A percentile compares a stretch with the other conserved stretches of the same genome.
Conservation (phyloP, 441 rosid genomes). For the Bruguiera hainesii region DNA sequence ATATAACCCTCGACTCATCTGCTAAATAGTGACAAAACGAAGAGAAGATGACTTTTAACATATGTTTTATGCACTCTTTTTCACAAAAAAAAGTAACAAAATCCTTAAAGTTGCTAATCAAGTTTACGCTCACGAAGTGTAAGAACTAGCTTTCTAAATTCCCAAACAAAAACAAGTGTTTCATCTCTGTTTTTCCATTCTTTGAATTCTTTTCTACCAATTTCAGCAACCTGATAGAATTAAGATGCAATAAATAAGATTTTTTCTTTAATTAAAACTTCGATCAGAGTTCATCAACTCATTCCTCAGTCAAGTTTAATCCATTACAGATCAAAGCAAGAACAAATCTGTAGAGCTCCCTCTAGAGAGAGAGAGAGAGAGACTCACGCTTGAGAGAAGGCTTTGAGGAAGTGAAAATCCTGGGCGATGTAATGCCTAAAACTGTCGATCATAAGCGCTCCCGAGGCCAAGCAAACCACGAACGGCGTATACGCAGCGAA, state of each 20-base stretch:
- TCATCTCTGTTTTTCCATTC: background rate
- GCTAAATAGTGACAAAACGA: slow-evolving; percentile 22
- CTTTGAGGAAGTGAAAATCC: slow-evolving; percentile 77
- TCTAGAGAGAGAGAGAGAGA: background rate
- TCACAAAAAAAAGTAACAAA: background rate
- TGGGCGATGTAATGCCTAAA: slow-evolving; percentile 83
- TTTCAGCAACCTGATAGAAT: too few species aligned
- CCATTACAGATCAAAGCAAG: too few species aligned
- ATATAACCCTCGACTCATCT: slow-evolving; percentile 18
- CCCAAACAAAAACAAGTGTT: background rate
- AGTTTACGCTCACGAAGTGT: background rate
- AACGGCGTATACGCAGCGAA: slow-evolving; percentile 66
- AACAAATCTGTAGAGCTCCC: too few species aligned
- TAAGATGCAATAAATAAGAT: too few species aligned
- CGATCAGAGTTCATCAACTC: too few species aligned
- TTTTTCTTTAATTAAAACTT: too few species aligned
- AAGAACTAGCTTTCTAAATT: background rate
- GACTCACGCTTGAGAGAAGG: slow-evolving; percentile 84
- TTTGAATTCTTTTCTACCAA: background rate
- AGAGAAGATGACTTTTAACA: slow-evolving; percentile 12
- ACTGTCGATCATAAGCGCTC: slow-evolving; percentile 65
- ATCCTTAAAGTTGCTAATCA: background rate
- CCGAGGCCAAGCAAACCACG: slow-evolving; percentile 71
- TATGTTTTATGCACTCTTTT: background rate
- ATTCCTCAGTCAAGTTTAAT: too few species aligned